Evolutionary conservation across 441 rosid species (phyloP).

Genomic region (Daphne laureola): DNA sequence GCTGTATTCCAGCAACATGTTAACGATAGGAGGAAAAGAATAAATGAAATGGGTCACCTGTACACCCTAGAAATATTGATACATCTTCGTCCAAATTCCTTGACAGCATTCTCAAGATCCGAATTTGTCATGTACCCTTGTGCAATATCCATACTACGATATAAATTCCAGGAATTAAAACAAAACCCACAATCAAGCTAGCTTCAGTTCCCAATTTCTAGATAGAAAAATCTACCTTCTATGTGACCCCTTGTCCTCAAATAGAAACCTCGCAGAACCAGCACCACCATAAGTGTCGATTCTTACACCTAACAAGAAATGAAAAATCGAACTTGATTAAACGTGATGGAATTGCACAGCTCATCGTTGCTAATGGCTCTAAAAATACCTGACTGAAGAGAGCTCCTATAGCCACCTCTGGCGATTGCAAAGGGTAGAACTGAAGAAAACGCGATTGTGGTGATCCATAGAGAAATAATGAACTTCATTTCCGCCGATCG

Average conservation of each 20-base stretch:
- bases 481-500: not conserved
- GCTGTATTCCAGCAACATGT: too few relatives aligned
- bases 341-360: not conserved
- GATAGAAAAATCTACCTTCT: slow-evolving; percentile 25
- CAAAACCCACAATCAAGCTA: not conserved
- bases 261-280: slow-evolving; percentile 27
- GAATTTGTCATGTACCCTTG: slow-evolving; percentile 71
- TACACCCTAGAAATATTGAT: slow-evolving; percentile 72
- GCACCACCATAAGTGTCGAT: slow-evolving; percentile 19
- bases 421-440: slow-evolving; percentile 19
- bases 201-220: not conserved
- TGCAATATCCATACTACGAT: slow-evolving; percentile 36
- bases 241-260: slow-evolving; percentile 21
- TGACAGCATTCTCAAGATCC: slow-evolving; percentile 77
- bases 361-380: not conserved
- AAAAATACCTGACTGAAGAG: slow-evolving; percentile 24
- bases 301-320: slow-evolving; percentile 17
- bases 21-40: not conserved
- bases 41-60: slow-evolving; percentile 44
- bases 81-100: slow-evolving; percentile 61
- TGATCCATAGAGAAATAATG: not conserved
- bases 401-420: slow-evolving; percentile 37
- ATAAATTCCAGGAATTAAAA: slow-evolving; percentile 12
- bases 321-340: not conserved
- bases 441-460: slow-evolving; percentile 3